phyloP scores from a whole-genome alignment of 139 green algal species.

The Chlorella sp. region DNA sequence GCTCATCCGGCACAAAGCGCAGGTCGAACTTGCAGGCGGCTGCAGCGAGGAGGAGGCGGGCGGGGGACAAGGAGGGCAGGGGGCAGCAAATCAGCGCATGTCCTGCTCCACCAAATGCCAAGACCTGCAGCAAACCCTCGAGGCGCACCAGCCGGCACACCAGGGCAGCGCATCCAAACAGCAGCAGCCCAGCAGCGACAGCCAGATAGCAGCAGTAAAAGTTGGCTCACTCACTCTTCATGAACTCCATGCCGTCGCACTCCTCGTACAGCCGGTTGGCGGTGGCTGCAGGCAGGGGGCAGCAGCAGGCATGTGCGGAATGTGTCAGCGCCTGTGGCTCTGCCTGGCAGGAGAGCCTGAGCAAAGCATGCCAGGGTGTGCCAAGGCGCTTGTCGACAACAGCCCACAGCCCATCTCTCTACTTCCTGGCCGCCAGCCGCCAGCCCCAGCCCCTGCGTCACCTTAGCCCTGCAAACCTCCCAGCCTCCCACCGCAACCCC shows the following conservation, averaged over 20 bases:
- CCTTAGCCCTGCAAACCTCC: background rate
- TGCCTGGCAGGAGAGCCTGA: too few species aligned
- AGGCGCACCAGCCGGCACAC: too few species aligned
- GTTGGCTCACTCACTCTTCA: conserved; percentile 29
- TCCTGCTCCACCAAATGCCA: too few species aligned
- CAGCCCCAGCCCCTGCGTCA: background rate
- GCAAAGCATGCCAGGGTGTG: too few species aligned
- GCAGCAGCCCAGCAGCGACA: background rate
- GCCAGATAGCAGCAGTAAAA: background rate
- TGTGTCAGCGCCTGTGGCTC: too few species aligned
- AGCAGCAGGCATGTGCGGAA: too few species aligned
- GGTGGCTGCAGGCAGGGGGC: conserved; percentile 32
- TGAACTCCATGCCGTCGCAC: conserved; percentile 94
- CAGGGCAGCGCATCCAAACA: too few species aligned
- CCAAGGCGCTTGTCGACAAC: too few species aligned
- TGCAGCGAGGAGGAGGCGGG: background rate
- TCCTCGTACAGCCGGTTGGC: conserved; percentile 84
- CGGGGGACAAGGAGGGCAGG: background rate
- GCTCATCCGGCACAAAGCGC: conserved; percentile 90
- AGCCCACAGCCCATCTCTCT: too few species aligned
- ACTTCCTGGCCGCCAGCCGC: too few species aligned
- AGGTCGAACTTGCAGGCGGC: conserved; percentile 86
- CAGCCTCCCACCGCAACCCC: background rate
- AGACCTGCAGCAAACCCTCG: too few species aligned
- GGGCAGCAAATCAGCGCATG: background rate